Conservation (phyloP, 2,329 filamentous ascomycete species). For the Teratosphaeria zuluensis region DNA sequence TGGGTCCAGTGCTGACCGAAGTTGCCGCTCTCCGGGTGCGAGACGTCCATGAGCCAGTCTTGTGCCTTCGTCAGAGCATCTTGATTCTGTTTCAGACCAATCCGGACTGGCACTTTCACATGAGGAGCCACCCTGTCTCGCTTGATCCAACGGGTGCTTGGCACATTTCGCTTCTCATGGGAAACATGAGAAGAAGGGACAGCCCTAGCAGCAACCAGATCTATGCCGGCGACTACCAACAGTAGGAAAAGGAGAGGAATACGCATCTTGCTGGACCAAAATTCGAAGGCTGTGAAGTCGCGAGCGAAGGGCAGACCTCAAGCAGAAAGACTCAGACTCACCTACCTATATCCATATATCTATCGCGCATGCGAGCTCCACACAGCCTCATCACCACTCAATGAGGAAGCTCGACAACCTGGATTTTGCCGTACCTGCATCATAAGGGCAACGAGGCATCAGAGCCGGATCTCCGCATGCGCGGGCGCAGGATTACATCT, state of each 20-base stretch:
- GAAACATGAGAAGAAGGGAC: constrained; percentile 5
- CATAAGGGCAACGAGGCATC: background rate
- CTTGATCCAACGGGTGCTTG: constrained; percentile 5
- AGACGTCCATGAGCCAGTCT: constrained; percentile 11
- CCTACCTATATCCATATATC: background rate
- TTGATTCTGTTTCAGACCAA: constrained; percentile 10
- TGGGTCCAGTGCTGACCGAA: constrained; percentile 3
- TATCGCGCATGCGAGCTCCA: background rate
- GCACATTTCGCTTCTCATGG: constrained; percentile 8
- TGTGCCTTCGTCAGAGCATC: constrained; percentile 6
- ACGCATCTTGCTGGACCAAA: background rate
- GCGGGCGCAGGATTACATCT: background rate
- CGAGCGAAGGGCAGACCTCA: background rate
- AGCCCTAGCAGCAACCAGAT: background rate
- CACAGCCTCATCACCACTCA: background rate
- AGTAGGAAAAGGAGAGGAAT: background rate
- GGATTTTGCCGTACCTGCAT: background rate
- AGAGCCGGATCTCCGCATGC: too few relatives aligned
- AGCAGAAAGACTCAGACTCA: background rate
- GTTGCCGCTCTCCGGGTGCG: constrained; percentile 5
- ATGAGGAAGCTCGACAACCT: background rate
- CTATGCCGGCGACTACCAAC: background rate
- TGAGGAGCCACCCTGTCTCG: constrained; percentile 3
- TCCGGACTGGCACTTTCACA: constrained; percentile 10
- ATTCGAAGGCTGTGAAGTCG: background rate